Evolutionary conservation across 192 early-diverging fungal genomes (phyloP), one percentile per base, ranked within the genome.

Genomic region (Podila epigama): DNA sequence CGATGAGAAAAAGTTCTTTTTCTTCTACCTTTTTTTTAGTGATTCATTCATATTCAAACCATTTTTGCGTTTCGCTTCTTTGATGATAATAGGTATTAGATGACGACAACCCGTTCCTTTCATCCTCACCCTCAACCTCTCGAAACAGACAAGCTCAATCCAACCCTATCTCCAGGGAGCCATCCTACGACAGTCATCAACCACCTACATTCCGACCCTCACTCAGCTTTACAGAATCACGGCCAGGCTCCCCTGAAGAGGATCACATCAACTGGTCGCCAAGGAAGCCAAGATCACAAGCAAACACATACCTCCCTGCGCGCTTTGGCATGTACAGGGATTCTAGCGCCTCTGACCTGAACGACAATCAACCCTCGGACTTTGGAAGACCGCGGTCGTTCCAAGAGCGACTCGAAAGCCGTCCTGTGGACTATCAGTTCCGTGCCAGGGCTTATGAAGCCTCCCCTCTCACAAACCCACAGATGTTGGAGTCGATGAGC

Each of bases 381-480:
- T 28, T 29, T 10, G 40, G 60, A 25, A 34, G 31, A 25, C 58
- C 27, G 36, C 44, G 41, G 44, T 44, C 50, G 1, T 11, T 37
- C 48, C 51, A 48, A n/a, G 60, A 22, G 32, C 20, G 35, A 42
- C 39, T 25, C 2, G 41, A 25, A 32, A 33, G 2, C 12, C 5
- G 35, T 15, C 40, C 9, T 34, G 40, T 29, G 6, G 66, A 77
- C 18, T 64, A 34, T 25, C 61, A 57, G 28, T 77, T 68, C 48
- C 66, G 40, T 20, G 54, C 73, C 3, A 60, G 73, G 11, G 73
- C 73, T 5, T 77, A 77, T 51, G 66, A 77, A 27, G 66, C 73
- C 1, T 77, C 73, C 12, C 73, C 73, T 34, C 61, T 77, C 1
- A 66, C 73, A 15, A 64, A 77, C 37, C 73, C 73, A 31, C 68